Base-by-base conservation (phyloP, 2,329 filamentous ascomycete species). In the Seiridium cupressi region DNA sequence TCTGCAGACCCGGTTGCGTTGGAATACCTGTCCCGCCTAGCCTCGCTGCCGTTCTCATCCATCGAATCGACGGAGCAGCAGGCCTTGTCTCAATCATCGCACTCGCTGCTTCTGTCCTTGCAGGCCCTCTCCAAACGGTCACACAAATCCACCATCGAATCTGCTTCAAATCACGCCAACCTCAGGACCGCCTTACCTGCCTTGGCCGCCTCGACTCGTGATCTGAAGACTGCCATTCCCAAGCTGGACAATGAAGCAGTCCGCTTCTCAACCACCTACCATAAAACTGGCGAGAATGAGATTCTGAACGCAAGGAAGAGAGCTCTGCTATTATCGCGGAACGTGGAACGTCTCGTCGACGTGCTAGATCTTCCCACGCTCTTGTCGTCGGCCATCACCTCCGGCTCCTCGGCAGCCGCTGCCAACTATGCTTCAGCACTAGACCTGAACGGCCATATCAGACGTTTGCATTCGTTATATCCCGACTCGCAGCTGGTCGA, bases 391-490 rank as follows among this genome's bases (percentile, higher is more conserved):
- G 89, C 93, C 51, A 89, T 93, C 60, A 84, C 84, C 3, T 77
- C 83, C 1, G 81, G 81, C 34, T 76, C 81, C n/a, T 77, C 76
- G n/a, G 72, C 76, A 2, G 66, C 76, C 3, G 81, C 86, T 3
- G 85, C 88, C 62, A 96, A 92, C 66, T 96, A 97, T 78, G 89
- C 93, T 2, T 91, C 92, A 0, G 93, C 93, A 0, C 81, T 99
- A 40, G 95, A 99, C 73, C 82, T 99, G 2, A 90, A 96, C 71
- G 89, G 91, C n/a, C 95, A 98, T 72, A 95, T 97, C 71, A 91
- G 92, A 66, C 87, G 95, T 6, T 81, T 99, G 5, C 88, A 93
- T 62, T 86, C 88, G 0, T 80, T 98, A 35, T 96, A 97, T 72
- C 90, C 93, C 0, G 81, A 88, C 57, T 97, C 93, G 0, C 79